Percentiles rank a stretch among this genome's conserved stretches.
These are phyloP conservation scores for Prunus mume DNA, from an alignment of 306 rosid genomes.

Conservation along the genomic window DNA sequence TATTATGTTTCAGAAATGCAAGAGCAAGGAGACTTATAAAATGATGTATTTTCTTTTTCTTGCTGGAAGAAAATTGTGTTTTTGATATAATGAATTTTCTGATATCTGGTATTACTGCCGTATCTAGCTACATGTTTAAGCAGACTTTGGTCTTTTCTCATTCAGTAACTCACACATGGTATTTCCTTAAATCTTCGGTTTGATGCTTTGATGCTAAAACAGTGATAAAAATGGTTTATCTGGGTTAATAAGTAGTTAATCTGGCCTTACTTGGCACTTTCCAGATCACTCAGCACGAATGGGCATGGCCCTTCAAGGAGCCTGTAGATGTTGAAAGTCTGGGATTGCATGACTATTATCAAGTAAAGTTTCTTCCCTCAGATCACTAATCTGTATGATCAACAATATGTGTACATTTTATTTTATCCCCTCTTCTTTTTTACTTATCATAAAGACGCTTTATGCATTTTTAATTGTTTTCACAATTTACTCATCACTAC, in stretches of 20 bases:
- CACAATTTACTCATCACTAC: too few species aligned
- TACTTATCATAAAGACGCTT: too few species aligned
- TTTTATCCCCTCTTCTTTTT: too few species aligned
- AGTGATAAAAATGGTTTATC: neutral
- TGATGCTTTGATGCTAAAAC: neutral
- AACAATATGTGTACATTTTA: too few species aligned
- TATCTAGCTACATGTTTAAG: neutral
- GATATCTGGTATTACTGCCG: neutral
- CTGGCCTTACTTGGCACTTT: neutral
- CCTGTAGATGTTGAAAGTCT: slow-evolving; percentile 87
- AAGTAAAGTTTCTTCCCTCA: slow-evolving; percentile 47
- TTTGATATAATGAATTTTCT: neutral
- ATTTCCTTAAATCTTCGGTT: neutral
- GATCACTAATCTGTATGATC: too few species aligned
- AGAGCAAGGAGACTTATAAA: neutral
- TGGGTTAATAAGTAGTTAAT: slow-evolving; percentile 7
- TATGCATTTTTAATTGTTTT: too few species aligned
- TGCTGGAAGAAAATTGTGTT: neutral
- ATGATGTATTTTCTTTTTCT: neutral
- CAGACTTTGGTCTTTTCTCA: neutral
- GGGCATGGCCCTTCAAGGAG: slow-evolving; percentile 94
- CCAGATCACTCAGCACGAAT: slow-evolving; percentile 84
- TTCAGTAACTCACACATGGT: neutral
- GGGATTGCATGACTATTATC: slow-evolving; percentile 69
- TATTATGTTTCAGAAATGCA: neutral